Evolutionary conservation across 2,329 filamentous ascomycete species (phyloP), one percentile per base, ranked within the genome.

Genomic region (Monilinia aucupariae): DNA sequence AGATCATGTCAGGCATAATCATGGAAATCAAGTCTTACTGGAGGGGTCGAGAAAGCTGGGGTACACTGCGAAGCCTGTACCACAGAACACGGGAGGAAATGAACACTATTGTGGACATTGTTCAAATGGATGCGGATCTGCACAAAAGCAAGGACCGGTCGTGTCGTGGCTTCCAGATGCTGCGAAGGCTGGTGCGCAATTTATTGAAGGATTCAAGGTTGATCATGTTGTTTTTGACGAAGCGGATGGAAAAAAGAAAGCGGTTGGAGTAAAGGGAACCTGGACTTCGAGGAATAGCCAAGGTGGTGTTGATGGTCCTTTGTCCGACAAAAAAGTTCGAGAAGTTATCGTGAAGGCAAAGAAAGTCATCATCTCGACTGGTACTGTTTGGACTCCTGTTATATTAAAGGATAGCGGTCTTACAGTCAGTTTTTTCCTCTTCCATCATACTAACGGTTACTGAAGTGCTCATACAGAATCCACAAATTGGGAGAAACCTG

Each of bases 131-230:
- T 87, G 85, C 69, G 83, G 83, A 25, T 83, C 84, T 2, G 85
- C 82, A 53, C 85, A 86, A 67, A 97, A 97, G 77, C 86, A 89
- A 74, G 91, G 92, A 0, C 89, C 92, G 0, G 82, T 84, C 0
- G 85, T 90, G 30, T 85, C 85, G 8, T 97, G 86, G 80, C 78
- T 97, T 17, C 90, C 90, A 0, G 90, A 92, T 69, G 92, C 93
- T 2, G 88, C 87, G 0, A 81, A 81, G 59, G 85, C 89, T 0
- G 92, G 92, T 0, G 90, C 92, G 0, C 79, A 82, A 67, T 96
- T 96, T 72, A 83, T 96, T 63, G 91, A 97, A 78, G 92, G 92
- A 0, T 91, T 94, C 70, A 76, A 85, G 25, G 89, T 86, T 0
- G 83, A 90, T 15, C 82, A 82, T 64, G 79, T 97, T 20, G 68